These are phyloP conservation scores for Rhizopus sp. DNA, from an alignment of 371 early-diverging fungal genomes.

Conservation along the genomic window DNA sequence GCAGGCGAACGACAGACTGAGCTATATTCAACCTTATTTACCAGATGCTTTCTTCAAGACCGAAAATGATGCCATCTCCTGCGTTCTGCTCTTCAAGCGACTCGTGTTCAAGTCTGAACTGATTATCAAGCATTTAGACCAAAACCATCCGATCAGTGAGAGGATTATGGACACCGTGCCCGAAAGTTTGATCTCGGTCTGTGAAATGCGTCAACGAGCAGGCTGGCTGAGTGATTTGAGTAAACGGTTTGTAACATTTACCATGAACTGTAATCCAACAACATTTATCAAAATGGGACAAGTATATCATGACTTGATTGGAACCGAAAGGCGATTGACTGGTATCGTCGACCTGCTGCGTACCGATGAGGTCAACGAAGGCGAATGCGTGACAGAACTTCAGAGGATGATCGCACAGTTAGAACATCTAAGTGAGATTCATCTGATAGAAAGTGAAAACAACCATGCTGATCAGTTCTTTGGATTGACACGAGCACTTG, in stretches of 20 bases:
- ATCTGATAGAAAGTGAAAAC: constrained; percentile 45
- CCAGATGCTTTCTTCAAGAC: constrained; percentile 82
- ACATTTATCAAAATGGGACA: constrained; percentile 71
- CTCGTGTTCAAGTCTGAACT: constrained; percentile 80
- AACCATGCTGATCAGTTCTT: constrained; percentile 56
- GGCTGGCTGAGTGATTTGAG: constrained; percentile 69
- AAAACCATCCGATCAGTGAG: constrained; percentile 61
- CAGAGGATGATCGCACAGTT: constrained; percentile 68
- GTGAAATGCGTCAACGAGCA: constrained; percentile 71
- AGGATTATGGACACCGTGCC: constrained; percentile 57
- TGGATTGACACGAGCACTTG: constrained; percentile 56
- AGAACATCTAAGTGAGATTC: constrained; percentile 66
- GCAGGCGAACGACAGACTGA: constrained; percentile 81
- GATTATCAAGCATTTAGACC: constrained; percentile 77
- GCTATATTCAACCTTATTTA: constrained; percentile 72
- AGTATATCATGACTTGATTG: constrained; percentile 70
- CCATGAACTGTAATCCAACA: constrained; percentile 68
- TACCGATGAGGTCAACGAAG: constrained; percentile 70
- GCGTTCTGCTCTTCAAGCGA: constrained; percentile 77
- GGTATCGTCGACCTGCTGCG: constrained; percentile 70
- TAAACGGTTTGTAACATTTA: constrained; percentile 66
- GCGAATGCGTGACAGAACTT: constrained; percentile 61
- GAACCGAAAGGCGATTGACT: constrained; percentile 70
- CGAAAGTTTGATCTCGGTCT: constrained; percentile 52
- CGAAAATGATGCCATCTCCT: constrained; percentile 81